These are phyloP conservation scores for Calonectria fujianensis DNA, from an alignment of 2,329 filamentous ascomycete species.

Conservation along the genomic window DNA sequence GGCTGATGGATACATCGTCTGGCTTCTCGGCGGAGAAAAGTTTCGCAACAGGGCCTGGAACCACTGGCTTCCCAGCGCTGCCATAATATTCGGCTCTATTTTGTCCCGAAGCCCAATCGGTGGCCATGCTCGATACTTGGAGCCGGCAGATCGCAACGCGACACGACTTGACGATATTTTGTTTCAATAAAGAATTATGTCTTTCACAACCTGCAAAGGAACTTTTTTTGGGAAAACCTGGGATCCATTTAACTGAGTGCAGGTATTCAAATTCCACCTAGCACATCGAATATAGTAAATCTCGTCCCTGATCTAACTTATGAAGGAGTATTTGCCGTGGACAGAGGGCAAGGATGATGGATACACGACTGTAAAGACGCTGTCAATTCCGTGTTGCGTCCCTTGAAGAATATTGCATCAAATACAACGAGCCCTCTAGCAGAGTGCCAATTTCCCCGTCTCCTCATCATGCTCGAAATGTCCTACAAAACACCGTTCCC, in stretches of 20 bases:
- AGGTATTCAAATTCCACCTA: neutral
- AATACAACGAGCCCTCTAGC: neutral
- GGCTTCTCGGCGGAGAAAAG: neutral
- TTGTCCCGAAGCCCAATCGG: neutral
- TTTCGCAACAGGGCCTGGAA: conserved; percentile 1
- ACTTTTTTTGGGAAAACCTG: neutral
- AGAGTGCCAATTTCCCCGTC: neutral
- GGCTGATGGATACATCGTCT: conserved; percentile 6
- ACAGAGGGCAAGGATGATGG: neutral
- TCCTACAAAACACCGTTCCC: neutral
- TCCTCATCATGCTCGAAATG: neutral
- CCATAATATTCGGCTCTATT: neutral
- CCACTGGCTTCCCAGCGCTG: conserved; percentile 5
- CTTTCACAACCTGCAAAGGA: neutral
- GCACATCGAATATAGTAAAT: neutral
- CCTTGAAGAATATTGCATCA: neutral
- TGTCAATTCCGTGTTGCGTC: neutral
- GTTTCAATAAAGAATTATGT: conserved; percentile 6
- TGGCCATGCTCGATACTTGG: neutral
- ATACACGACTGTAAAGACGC: neutral
- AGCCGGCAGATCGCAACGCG: neutral
- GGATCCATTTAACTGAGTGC: neutral
- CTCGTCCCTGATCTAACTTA: neutral
- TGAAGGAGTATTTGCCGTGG: neutral
- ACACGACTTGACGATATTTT: neutral